Evolutionary conservation across 768 basidiomycete species (phyloP).

Genomic region (Pulveroboletus sp.): DNA sequence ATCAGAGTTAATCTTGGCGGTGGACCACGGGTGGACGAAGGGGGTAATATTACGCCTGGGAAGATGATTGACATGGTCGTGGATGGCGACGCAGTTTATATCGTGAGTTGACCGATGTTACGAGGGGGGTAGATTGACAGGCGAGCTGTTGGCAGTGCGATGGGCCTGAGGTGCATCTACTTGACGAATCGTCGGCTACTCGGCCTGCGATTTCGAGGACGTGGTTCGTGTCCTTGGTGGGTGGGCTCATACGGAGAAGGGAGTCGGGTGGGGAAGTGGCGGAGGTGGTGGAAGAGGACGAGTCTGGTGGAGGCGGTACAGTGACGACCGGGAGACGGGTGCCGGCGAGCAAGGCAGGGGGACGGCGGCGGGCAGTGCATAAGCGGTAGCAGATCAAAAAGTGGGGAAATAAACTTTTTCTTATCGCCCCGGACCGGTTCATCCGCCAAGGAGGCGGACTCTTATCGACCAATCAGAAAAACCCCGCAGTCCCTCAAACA

Average conservation of each 20-base stretch:
- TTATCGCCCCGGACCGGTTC: neutral
- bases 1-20: slow-evolving; percentile 70
- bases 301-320: slow-evolving; percentile 44
- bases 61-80: slow-evolving; percentile 78
- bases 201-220: slow-evolving; percentile 58
- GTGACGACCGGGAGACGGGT: slow-evolving; percentile 30
- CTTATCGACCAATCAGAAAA: slow-evolving; percentile 32
- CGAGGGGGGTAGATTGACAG: slow-evolving; percentile 8
- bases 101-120: slow-evolving; percentile 46
- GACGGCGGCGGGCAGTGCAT: slow-evolving; percentile 54
- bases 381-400: slow-evolving; percentile 31
- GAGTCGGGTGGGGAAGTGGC: slow-evolving; percentile 20
- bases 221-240: slow-evolving; percentile 58
- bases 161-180: slow-evolving; percentile 47
- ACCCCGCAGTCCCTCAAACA: slow-evolving; percentile 15
- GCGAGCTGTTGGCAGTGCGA: slow-evolving; percentile 46
- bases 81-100: slow-evolving; percentile 67
- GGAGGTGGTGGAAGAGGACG: slow-evolving; percentile 38
- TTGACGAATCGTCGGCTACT: slow-evolving; percentile 56
- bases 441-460: slow-evolving; percentile 1
- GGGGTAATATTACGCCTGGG: slow-evolving; percentile 45
- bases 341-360: slow-evolving; percentile 52
- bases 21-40: slow-evolving; percentile 45
- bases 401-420: slow-evolving; percentile 18
- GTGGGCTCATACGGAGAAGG: slow-evolving; percentile 16